phyloP scores from a whole-genome alignment of 2,329 filamentous ascomycete species.

The Ophiosphaerella korrae region DNA sequence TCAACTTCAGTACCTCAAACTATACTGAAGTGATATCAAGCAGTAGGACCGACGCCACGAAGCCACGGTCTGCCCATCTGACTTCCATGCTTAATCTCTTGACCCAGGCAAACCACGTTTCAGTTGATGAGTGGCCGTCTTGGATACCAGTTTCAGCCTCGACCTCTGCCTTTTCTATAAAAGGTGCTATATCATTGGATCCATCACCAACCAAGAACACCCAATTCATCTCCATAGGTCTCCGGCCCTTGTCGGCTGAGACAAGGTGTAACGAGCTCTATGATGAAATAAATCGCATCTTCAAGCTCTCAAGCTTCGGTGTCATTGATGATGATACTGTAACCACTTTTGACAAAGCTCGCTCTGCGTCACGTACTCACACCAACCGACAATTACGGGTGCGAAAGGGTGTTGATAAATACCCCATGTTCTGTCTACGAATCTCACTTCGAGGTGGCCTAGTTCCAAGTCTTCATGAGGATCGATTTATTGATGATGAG shows the following conservation, averaged over 20 bases:
- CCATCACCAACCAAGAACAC: constrained; percentile 73
- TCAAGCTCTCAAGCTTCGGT: constrained; percentile 79
- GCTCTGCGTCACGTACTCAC: constrained; percentile 41
- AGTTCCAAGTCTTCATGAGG: constrained; percentile 16
- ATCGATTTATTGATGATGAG: constrained; percentile 30
- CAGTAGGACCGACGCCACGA: background rate
- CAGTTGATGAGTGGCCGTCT: constrained; percentile 55
- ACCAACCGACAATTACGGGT: constrained; percentile 59
- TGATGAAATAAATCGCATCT: constrained; percentile 77
- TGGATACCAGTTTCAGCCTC: constrained; percentile 78
- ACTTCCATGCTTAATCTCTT: constrained; percentile 54
- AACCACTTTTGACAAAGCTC: constrained; percentile 45
- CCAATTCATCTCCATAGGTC: constrained; percentile 83
- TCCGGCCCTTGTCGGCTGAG: constrained; percentile 65
- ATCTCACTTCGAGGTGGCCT: constrained; percentile 54
- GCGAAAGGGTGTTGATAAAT: constrained; percentile 74
- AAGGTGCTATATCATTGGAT: constrained; percentile 71
- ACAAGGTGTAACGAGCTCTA: constrained; percentile 70
- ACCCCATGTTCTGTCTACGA: constrained; percentile 88
- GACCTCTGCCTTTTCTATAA: constrained; percentile 64
- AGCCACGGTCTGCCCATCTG: constrained; percentile 24
- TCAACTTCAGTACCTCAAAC: constrained; percentile 36
- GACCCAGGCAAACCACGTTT: constrained; percentile 67
- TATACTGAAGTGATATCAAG: background rate
- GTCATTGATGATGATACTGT: constrained; percentile 54